Base-by-base conservation (phyloP, 768 basidiomycete genomes). In the Kwoniella heveanensis region DNA sequence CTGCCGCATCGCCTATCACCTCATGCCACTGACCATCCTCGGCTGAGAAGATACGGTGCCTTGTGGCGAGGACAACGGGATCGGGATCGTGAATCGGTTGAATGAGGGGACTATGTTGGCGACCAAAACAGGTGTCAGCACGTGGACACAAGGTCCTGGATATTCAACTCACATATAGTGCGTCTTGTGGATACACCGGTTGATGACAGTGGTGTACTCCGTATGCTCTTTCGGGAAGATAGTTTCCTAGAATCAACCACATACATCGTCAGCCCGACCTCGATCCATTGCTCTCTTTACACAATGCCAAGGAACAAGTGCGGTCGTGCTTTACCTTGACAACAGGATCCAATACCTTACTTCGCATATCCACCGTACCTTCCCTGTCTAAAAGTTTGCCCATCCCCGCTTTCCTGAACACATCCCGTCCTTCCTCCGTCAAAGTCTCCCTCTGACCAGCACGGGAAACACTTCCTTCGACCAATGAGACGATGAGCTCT, bases 71-170 rank as follows among this genome's bases (percentile, higher is more conserved):
- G 2, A 67, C n/a, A 36, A 70, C 75, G 2, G 78, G 78, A 32
- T 73, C 51, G 9, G 78, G 77, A 53, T 79, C 78, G 47, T 60
- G 58, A 37, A 79, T 71, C 24, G 78, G 78, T 59, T 77, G 77
- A 51, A 79, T 77, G 54, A 67, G 70, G 21, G 78, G 78, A 55
- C 77, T 77, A n/a, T n/a, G n/a, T n/a, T n/a, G n/a, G n/a, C n/a
- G n/a, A n/a, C n/a, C n/a, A n/a, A n/a, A n/a, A n/a, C n/a, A n/a
- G n/a, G n/a, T n/a, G n/a, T n/a, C n/a, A n/a, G n/a, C n/a, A n/a
- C n/a, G n/a, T n/a, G n/a, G n/a, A n/a, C n/a, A n/a, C n/a, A n/a
- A n/a, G n/a, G n/a, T n/a, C n/a, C 5, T 46, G 22, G 63, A 10
- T 24, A 25, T 19, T 13, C 15, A 22, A 67, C 78, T 62, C 54